These are phyloP conservation scores for Crepidotus variabilis DNA, from an alignment of 768 basidiomycete species.

Conservation along the genomic window DNA sequence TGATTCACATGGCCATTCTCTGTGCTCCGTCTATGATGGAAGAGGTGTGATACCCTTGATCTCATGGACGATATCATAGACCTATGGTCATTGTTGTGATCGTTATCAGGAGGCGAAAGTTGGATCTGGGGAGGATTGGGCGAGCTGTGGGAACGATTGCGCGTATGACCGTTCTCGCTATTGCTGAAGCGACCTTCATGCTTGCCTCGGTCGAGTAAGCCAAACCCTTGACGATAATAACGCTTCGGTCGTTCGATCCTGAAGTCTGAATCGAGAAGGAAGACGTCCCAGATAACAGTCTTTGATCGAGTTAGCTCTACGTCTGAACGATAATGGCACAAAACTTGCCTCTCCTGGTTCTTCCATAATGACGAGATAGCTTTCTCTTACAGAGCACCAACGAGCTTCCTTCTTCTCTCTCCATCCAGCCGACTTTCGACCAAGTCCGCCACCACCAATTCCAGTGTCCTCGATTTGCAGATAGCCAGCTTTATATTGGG, in stretches of 20 bases:
- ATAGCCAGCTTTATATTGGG: conserved; percentile 90
- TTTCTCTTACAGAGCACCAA: conserved; percentile 93
- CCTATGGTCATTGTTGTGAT: conserved; percentile 24
- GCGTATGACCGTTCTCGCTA: conserved; percentile 5
- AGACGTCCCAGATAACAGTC: conserved; percentile 91
- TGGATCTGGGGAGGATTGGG: conserved; percentile 4
- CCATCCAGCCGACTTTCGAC: conserved; percentile 62
- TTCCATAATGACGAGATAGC: conserved; percentile 81
- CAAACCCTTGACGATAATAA: conserved; percentile 80
- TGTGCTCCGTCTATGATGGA: conserved; percentile 24
- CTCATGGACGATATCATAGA: conserved; percentile 49
- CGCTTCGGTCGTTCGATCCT: conserved; percentile 86
- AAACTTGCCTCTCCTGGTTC: conserved; percentile 78
- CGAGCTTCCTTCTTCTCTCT: conserved; percentile 59
- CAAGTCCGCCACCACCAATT: conserved; percentile 52
- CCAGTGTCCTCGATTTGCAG: conserved; percentile 56
- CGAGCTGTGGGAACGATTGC: conserved; percentile 1
- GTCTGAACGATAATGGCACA: background rate
- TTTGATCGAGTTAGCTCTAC: conserved; percentile 24
- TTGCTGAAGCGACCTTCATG: conserved; percentile 22
- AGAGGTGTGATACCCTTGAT: conserved; percentile 39
- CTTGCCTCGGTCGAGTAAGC: conserved; percentile 47
- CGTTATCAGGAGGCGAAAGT: conserved; percentile 2
- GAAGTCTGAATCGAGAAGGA: conserved; percentile 88
- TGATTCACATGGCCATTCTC: background rate